Evolutionary conservation across 371 early-diverging fungal species (phyloP), one percentile per base, ranked within the genome.

Genomic region (Mucor sp.): DNA sequence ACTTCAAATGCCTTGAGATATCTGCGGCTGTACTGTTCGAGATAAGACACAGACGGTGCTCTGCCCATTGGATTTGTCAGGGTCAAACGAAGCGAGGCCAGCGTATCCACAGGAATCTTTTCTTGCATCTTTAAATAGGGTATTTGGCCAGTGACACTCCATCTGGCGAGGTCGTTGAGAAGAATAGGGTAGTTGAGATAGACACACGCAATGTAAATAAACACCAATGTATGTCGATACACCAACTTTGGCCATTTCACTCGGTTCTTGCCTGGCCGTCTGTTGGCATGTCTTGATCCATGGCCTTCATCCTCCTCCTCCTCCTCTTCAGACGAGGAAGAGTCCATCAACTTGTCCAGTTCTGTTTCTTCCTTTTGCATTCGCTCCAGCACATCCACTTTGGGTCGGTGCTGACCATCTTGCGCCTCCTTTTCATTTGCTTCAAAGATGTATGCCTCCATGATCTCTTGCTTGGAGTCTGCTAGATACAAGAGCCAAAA

Each of bases 401-500:
- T 47, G 7, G 5, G 30, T 27, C 21, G 12, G 15, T 19, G n/a
- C 35, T 50, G 55, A n/a, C 17, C 12, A 8, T 32, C 59, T 19
- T 43, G 3, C 2, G 15, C 53, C 19, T 57, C 63, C 15, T 33
- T 67, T 32, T 64, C 62, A 17, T 67, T 57, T 9, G 61, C 69
- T n/a, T 75, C 67, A 47, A 61, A 59, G 11, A 58, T 11, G 41
- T 67, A 63, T 4, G 66, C 60, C 32, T 72, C 75, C 6, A 35
- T 23, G 0, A 74, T 5, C 61, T 64, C 56, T 7, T 17, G 57
- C 28, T 62, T 61, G 6, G 66, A 50, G 17, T 68, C 63, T 21
- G 69, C 47, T 9, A 77, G 55, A 62, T 73, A 73, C 19, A 75
- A 28, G 7, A 81, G 19, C 81, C 81, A 81, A 6, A 81, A 14